phyloP scores from a whole-genome alignment of 192 early-diverging fungal species.

The Entomortierella parvispora region DNA sequence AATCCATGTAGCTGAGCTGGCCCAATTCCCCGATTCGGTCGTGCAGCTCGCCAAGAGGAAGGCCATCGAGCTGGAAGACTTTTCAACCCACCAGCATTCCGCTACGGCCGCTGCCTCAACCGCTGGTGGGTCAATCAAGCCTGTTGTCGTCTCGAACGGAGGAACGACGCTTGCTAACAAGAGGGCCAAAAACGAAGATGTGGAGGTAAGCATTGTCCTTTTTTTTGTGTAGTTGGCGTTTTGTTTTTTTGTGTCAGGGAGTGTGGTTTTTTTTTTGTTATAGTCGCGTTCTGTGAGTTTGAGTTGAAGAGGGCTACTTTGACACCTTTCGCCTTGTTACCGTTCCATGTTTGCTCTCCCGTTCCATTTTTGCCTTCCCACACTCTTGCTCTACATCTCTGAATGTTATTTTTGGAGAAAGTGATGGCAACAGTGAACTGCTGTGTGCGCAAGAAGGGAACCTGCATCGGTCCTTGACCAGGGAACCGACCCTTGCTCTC shows the following conservation, averaged over 20 bases:
- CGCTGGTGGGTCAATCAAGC: not conserved
- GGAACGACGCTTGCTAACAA: constrained; percentile 50
- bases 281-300: no score
- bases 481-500: no score
- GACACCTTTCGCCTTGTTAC: no score
- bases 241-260: not conserved
- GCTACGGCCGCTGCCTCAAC: constrained; percentile 5
- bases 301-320: no score
- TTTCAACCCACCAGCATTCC: constrained; percentile 46
- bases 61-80: constrained; percentile 88
- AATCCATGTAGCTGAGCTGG: constrained; percentile 96
- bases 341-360: no score
- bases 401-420: no score
- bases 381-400: no score
- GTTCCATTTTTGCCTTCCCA: no score
- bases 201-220: constrained; percentile 50
- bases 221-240: constrained; percentile 12
- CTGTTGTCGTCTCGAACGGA: constrained; percentile 20
- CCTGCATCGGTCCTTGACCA: no score
- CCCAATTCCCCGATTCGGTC: constrained; percentile 87
- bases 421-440: no score
- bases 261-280: no score
- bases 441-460: no score
- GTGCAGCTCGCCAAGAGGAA: constrained; percentile 88
- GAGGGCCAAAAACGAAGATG: constrained; percentile 54